A percentile compares a stretch with the other conserved stretches of the same genome.
Conservation (phyloP, 2,329 filamentous ascomycete genomes). For the Arthrobotrys pseudoclavata region DNA sequence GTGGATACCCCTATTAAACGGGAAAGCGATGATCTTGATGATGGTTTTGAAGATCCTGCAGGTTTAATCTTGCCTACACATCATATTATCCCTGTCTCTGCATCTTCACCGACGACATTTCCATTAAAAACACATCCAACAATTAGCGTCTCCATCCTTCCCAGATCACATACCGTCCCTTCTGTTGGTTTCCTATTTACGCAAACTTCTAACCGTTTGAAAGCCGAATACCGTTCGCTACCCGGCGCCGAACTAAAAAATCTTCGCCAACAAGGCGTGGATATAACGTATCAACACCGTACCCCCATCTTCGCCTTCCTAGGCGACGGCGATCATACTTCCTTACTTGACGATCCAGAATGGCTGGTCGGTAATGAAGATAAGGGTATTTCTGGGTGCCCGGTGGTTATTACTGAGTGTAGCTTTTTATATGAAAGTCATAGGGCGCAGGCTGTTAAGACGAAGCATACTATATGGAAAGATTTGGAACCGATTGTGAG, state of each 20-base stretch:
- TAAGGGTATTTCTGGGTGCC: conserved; percentile 35
- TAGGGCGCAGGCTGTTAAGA: conserved; percentile 67
- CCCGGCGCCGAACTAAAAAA: conserved; percentile 66
- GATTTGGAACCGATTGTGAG: conserved; percentile 69
- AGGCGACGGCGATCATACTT: conserved; percentile 68
- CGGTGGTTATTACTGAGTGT: conserved; percentile 69
- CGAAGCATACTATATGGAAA: conserved; percentile 69
- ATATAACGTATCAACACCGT: conserved; percentile 67
- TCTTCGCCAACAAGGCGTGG: conserved; percentile 66
- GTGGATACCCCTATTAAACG: conserved; percentile 66
- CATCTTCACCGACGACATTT: background rate
- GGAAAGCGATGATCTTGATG: conserved; percentile 63
- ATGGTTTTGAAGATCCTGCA: conserved; percentile 55
- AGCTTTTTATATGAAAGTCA: conserved; percentile 69
- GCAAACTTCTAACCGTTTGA: conserved; percentile 66
- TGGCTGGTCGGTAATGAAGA: conserved; percentile 66
- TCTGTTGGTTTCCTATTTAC: conserved; percentile 70
- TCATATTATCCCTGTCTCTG: conserved; percentile 47
- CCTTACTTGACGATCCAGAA: conserved; percentile 66
- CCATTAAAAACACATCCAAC: conserved; percentile 58
- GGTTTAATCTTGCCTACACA: conserved; percentile 44
- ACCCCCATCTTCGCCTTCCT: conserved; percentile 69
- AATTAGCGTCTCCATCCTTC: conserved; percentile 68
- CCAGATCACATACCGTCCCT: conserved; percentile 69
- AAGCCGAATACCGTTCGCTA: conserved; percentile 66